phyloP scores from a whole-genome alignment of 2,329 filamentous ascomycete species.

The Pseudogymnoascus sp. region DNA sequence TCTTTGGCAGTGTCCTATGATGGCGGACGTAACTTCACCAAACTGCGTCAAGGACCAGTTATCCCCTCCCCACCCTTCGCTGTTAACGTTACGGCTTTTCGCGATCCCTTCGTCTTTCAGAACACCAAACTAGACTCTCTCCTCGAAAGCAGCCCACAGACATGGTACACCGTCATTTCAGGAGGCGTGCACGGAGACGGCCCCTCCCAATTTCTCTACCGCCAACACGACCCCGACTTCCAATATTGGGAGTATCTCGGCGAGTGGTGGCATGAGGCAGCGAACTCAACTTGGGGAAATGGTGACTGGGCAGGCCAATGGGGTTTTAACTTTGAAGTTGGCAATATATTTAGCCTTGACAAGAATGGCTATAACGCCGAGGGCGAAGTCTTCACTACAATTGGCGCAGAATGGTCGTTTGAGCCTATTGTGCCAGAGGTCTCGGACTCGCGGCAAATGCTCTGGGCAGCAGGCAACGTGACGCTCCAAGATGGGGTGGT shows the following conservation, averaged over 20 bases:
- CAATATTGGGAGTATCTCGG: constrained; percentile 32
- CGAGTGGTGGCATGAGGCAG: constrained; percentile 34
- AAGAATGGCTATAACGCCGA: constrained; percentile 31
- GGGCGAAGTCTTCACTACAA: constrained; percentile 33
- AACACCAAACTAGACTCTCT: constrained; percentile 30
- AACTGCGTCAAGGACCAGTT: constrained; percentile 30
- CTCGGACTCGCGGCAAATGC: constrained; percentile 33
- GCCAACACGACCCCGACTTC: constrained; percentile 30
- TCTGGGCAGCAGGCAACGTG: constrained; percentile 34
- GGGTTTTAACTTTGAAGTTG: constrained; percentile 39
- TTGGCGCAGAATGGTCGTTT: constrained; percentile 37
- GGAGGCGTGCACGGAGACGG: constrained; percentile 33
- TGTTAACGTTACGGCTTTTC: constrained; percentile 35
- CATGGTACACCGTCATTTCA: constrained; percentile 33
- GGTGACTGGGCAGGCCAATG: constrained; percentile 31
- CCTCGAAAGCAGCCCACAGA: constrained; percentile 27
- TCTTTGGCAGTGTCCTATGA: constrained; percentile 33
- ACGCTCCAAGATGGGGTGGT: constrained; percentile 22
- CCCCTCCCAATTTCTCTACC: constrained; percentile 33
- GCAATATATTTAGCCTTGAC: constrained; percentile 35
- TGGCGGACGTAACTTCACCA: constrained; percentile 32
- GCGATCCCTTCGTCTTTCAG: constrained; percentile 36
- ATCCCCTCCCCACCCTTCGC: constrained; percentile 33
- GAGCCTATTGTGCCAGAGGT: constrained; percentile 32
- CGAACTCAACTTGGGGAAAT: constrained; percentile 30